Evolutionary conservation across 305 asterid species (phyloP).

Genomic region (Solanum chacoense): DNA sequence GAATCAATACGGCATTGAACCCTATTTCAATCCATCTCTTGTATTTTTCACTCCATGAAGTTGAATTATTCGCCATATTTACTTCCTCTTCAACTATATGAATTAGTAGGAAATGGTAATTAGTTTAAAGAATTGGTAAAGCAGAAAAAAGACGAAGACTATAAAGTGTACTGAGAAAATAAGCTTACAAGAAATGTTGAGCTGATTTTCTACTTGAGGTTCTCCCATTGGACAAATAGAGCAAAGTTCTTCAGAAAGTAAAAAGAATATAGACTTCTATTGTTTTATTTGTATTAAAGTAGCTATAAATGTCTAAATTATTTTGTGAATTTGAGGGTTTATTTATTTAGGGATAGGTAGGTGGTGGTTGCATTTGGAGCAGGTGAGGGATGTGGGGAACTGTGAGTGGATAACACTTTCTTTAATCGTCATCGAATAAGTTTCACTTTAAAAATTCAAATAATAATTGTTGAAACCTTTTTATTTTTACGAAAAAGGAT

Average conservation of each 20-base stretch:
- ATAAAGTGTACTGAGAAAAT: background rate
- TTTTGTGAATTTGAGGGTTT: background rate
- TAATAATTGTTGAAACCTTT: background rate
- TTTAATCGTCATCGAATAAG: too few relatives aligned
- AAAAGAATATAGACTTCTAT: too few relatives aligned
- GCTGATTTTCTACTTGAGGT: background rate
- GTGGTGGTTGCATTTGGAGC: background rate
- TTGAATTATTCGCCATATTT: background rate
- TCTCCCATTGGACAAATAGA: background rate
- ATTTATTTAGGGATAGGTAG: background rate
- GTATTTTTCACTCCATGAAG: background rate
- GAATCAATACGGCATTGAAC: background rate
- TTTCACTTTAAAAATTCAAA: background rate
- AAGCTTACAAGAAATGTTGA: background rate
- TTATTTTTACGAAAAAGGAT: too few relatives aligned
- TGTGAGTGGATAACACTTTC: too few relatives aligned
- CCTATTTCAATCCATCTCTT: slow-evolving; percentile 13
- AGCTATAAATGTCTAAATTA: background rate
- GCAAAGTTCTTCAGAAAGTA: background rate
- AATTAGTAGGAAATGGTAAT: background rate
- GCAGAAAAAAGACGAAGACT: too few relatives aligned
- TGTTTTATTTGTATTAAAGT: background rate
- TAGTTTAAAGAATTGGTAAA: background rate
- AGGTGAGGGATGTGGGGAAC: background rate
- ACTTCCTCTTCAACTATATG: background rate